These are phyloP conservation scores for Ascocoryne sarcoides DNA, from an alignment of 2,329 filamentous ascomycete species.

Conservation along the genomic window DNA sequence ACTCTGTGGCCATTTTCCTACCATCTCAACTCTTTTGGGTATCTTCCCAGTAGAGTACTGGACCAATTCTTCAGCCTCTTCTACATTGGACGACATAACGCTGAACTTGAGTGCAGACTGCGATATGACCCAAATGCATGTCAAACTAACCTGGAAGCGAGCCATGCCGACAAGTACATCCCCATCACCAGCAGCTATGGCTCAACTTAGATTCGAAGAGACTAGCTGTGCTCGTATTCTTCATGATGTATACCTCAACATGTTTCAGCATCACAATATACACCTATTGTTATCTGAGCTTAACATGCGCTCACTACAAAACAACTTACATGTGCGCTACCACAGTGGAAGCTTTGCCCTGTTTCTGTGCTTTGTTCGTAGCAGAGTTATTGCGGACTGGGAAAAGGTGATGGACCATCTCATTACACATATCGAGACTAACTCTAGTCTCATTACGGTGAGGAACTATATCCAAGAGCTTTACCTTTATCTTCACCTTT, in stretches of 20 bases:
- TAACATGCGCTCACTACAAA: not conserved
- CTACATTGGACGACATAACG: slow-evolving; percentile 2
- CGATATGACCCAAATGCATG: slow-evolving; percentile 1
- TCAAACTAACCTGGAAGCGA: slow-evolving; percentile 5
- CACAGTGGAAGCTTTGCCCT: slow-evolving; percentile 4
- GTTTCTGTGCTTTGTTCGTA: slow-evolving; percentile 1
- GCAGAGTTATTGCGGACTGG: slow-evolving; percentile 2
- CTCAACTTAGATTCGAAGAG: slow-evolving; percentile 2
- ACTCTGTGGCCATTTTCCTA: slow-evolving; percentile 7
- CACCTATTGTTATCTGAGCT: not conserved
- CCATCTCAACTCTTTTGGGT: slow-evolving; percentile 8
- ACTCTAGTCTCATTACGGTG: not conserved
- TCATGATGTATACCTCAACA: slow-evolving; percentile 2
- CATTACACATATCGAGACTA: not conserved
- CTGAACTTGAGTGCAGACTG: not conserved
- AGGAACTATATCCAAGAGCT: slow-evolving; percentile 1
- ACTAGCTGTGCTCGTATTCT: not conserved
- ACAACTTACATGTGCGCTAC: not conserved
- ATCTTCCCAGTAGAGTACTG: slow-evolving; percentile 8
- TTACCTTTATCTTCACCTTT: not conserved
- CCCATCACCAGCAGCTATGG: not conserved
- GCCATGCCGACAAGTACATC: not conserved
- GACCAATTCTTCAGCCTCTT: slow-evolving; percentile 2
- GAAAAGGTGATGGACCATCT: slow-evolving; percentile 3
- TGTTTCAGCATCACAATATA: slow-evolving; percentile 5